Evolutionary conservation across 768 basidiomycete genomes (phyloP), one percentile per base, ranked within the genome.

Genomic region (Kondoa subrosea): DNA sequence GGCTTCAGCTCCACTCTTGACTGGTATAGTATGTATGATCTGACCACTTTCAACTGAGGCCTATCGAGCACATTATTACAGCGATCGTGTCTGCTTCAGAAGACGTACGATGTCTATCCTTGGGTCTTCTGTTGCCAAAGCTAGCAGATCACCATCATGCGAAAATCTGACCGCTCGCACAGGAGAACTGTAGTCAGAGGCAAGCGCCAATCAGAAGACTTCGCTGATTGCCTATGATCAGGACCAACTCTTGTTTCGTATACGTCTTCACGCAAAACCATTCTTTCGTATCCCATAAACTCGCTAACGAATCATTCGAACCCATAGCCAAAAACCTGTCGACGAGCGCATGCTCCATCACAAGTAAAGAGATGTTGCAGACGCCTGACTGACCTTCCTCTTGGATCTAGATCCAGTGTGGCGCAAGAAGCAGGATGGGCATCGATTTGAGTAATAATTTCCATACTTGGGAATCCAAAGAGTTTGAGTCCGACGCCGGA

Each of bases 281-380:
- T 32, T 63, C 61, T 63, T 31, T 17, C 8, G 33, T 32, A 32
- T 63, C 61, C 61, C 61, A 63, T 8, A 63, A 33, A 63, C 61
- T 63, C 26, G 61, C 61, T 8, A 63, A 31, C 2, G 61, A 63
- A 32, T 63, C 61, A 32, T 63, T 63, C 33, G 61, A 63, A 12
- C 61, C 61, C 30, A 63, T 17, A 27, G 33, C 61, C 12, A 63
- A 32, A 69, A 91, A 83, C 64, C 86, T 81, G 61, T 88, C 91
- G 25, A 93, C 95, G 29, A 91, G 87, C 76, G 97, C 95, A 71
- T 97, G 87, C 68, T 96, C 84, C 56, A 96, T 83, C 57, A 93
- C 82, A 78, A 96, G 93, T 75, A 96, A 93, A 4, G 88, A 90
- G 29, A 93, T 93, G 78, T 97, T 97, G 8, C 96, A 79, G 0